These are phyloP conservation scores for Scalesia atractyloides DNA, from an alignment of 129 eudicot species.

Conservation along the genomic window DNA sequence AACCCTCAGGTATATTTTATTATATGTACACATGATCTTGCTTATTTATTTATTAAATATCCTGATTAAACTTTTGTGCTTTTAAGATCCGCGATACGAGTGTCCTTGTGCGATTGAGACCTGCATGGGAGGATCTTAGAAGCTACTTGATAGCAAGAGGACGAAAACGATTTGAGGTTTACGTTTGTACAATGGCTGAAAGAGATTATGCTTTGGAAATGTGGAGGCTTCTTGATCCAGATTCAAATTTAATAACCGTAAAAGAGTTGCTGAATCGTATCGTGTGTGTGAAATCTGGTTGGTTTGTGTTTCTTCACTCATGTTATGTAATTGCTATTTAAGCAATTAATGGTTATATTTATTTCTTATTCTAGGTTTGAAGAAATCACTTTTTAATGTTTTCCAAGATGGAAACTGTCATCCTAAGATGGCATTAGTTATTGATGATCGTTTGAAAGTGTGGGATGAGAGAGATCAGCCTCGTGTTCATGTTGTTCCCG, in stretches of 20 bases:
- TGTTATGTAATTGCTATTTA: constrained; percentile 1
- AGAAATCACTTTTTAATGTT: constrained; percentile 83
- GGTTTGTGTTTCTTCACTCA: constrained; percentile 5
- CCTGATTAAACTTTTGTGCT: not conserved
- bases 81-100: constrained; percentile 98
- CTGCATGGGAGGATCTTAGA: constrained; percentile 99
- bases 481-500: constrained; percentile 98
- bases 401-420: constrained; percentile 92
- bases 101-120: constrained; percentile 97
- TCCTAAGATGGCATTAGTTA: constrained; percentile 94
- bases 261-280: constrained; percentile 74
- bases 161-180: constrained; percentile 97
- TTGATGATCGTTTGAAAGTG: constrained; percentile 97
- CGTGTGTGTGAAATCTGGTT: constrained; percentile 96
- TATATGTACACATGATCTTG: not conserved
- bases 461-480: constrained; percentile 99
- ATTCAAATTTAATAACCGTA: constrained; percentile 73
- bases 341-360: not conserved
- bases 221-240: constrained; percentile 99
- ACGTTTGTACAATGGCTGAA: constrained; percentile 99
- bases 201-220: constrained; percentile 99
- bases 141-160: constrained; percentile 98
- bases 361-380: constrained; percentile 55
- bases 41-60: constrained; percentile 6
- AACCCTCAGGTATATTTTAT: constrained; percentile 64